Evolutionary conservation across 495 filamentous ascomycete genomes (phyloP).

Genomic region (Trichoderma erinaceum): DNA sequence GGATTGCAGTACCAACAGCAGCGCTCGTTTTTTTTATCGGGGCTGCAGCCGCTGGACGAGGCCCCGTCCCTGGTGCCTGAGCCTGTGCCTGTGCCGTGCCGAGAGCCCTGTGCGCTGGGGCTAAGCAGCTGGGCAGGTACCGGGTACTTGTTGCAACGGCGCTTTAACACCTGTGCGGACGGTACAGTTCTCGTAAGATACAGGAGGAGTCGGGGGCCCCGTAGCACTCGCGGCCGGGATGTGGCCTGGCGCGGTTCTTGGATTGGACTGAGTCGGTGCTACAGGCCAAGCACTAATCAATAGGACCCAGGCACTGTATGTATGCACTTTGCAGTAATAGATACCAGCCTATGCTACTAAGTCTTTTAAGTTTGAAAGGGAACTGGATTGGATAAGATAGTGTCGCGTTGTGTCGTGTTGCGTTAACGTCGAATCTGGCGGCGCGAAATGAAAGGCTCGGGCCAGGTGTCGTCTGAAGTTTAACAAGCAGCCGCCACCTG

Average conservation of each 20-base stretch:
- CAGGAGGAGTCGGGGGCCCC: conserved; percentile 1
- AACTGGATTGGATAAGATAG: no score
- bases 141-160: neutral
- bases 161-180: neutral
- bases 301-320: no score
- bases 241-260: neutral
- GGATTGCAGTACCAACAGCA: neutral
- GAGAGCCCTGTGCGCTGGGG: neutral
- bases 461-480: neutral
- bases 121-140: neutral
- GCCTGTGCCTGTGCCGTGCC: neutral
- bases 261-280: neutral
- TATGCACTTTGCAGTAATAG: no score
- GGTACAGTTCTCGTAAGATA: neutral
- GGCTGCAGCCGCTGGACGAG: neutral
- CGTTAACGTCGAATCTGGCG: neutral
- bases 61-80: neutral
- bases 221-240: conserved; percentile 1
- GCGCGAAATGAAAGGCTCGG: conserved; percentile 11
- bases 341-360: no score
- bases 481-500: no score
- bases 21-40: neutral
- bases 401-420: no score
- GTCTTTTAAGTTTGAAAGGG: no score
- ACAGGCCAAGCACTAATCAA: no score